Conservation (phyloP, 2,329 filamentous ascomycete species). For the Coleophoma cylindrospora region DNA sequence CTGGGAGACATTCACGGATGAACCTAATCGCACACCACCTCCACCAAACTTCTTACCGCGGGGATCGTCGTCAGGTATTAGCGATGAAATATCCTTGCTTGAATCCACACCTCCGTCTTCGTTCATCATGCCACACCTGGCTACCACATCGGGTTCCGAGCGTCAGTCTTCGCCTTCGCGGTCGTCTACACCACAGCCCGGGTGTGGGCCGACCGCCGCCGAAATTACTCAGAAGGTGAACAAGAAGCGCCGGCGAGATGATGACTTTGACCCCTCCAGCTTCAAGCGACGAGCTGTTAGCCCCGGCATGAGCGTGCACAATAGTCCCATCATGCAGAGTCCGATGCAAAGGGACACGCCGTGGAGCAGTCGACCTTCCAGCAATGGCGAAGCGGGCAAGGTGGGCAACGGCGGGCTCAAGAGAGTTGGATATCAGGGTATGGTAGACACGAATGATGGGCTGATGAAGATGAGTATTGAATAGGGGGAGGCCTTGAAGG, state of each 20-base stretch:
- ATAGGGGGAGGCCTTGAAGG: constrained; percentile 32
- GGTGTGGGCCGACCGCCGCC: constrained; percentile 52
- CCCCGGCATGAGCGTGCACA: constrained; percentile 85
- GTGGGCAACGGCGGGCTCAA: constrained; percentile 38
- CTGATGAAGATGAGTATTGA: constrained; percentile 98
- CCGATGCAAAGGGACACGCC: constrained; percentile 70
- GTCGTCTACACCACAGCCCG: constrained; percentile 24
- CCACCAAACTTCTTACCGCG: constrained; percentile 53
- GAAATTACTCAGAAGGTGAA: constrained; percentile 76
- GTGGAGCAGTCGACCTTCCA: constrained; percentile 69
- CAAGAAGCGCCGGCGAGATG: constrained; percentile 80
- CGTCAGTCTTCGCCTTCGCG: constrained; percentile 23
- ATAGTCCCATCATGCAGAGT: constrained; percentile 82
- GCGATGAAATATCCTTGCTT: constrained; percentile 55
- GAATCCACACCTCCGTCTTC: constrained; percentile 24
- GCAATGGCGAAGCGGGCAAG: constrained; percentile 45
- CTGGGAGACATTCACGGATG: constrained; percentile 76
- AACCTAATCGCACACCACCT: constrained; percentile 46
- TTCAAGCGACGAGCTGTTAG: constrained; percentile 92
- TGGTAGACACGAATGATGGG: constrained; percentile 93
- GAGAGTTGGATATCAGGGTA: constrained; percentile 79
- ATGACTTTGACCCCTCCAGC: constrained; percentile 81
- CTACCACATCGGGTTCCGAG: constrained; percentile 12
- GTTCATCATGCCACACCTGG: constrained; percentile 2
- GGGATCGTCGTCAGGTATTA: constrained; percentile 54